Conservation (phyloP, 495 filamentous ascomycete genomes). For the Antarctomyces pellizariae region DNA sequence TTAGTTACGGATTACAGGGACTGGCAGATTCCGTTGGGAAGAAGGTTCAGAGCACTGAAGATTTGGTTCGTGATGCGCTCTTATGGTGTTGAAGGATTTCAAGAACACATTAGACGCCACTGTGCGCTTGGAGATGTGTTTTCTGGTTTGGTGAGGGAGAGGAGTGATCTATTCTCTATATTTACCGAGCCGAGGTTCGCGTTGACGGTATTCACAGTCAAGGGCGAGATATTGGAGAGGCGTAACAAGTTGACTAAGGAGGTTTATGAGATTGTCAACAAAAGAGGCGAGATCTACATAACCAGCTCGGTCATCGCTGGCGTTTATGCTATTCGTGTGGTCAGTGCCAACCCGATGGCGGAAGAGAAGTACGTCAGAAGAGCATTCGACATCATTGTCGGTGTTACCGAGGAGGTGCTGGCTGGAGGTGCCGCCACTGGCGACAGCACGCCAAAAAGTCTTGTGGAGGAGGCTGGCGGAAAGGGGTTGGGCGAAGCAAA, state of each 20-base stretch:
- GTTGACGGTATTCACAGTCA: conserved; percentile 51
- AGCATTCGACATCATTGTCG: conserved; percentile 60
- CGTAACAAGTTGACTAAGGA: conserved; percentile 48
- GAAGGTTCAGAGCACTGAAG: conserved; percentile 80
- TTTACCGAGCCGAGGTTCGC: conserved; percentile 54
- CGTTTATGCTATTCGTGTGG: conserved; percentile 58
- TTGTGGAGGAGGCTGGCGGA: no score
- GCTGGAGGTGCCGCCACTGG: no score
- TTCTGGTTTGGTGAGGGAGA: conserved; percentile 25
- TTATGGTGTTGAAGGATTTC: conserved; percentile 64
- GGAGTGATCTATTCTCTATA: conserved; percentile 57
- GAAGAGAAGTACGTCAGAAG: conserved; percentile 47
- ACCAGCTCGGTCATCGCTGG: conserved; percentile 60
- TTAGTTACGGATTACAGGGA: conserved; percentile 92
- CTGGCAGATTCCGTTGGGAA: conserved; percentile 91
- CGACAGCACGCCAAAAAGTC: no score
- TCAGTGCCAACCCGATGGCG: conserved; percentile 37
- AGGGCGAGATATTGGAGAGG: conserved; percentile 21
- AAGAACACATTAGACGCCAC: conserved; percentile 41
- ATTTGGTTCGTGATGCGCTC: conserved; percentile 90
- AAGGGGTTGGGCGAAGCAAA: no score
- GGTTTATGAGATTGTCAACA: conserved; percentile 58
- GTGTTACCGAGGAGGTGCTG: conserved; percentile 37
- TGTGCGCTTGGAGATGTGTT: conserved; percentile 50
- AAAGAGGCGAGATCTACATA: conserved; percentile 57